These are phyloP conservation scores for Podospora bellae-mahoneyi DNA, from an alignment of 495 filamentous ascomycete genomes.

Conservation along the genomic window DNA sequence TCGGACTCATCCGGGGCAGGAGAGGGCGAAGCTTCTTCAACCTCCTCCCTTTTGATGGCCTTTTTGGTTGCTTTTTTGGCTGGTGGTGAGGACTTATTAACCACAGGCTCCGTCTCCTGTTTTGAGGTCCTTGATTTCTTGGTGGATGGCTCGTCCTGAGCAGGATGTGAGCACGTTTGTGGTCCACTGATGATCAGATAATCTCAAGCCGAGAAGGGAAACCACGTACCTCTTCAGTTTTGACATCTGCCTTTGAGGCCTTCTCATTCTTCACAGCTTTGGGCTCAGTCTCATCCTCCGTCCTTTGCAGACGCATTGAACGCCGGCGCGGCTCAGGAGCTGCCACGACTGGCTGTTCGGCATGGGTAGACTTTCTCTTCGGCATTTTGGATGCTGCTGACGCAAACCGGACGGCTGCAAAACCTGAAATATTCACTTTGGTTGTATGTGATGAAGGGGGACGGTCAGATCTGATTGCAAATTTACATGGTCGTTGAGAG, in stretches of 20 bases:
- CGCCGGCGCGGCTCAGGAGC: conserved; percentile 20
- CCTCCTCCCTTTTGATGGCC: conserved; percentile 14
- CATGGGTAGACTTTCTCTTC: conserved; percentile 38
- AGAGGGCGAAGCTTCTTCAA: conserved; percentile 10
- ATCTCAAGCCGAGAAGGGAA: neutral
- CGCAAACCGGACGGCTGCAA: neutral
- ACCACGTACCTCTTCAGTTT: neutral
- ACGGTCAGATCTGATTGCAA: too few relatives aligned
- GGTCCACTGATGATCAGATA: neutral
- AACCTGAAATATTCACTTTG: neutral
- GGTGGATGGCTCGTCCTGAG: conserved; percentile 10
- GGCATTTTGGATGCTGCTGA: conserved; percentile 26
- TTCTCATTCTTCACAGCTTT: conserved; percentile 10
- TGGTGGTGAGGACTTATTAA: neutral
- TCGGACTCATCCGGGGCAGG: conserved; percentile 7
- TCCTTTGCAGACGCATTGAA: conserved; percentile 19
- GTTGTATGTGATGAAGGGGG: neutral
- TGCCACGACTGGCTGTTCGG: conserved; percentile 3
- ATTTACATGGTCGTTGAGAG: neutral
- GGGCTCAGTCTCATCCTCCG: neutral
- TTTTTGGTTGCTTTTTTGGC: conserved; percentile 7
- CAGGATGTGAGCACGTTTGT: neutral
- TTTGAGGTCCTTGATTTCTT: conserved; percentile 5
- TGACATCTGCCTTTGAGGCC: neutral
- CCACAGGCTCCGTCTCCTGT: neutral